Base-by-base conservation (phyloP, 768 basidiomycete species). In the Amanita thiersii region DNA sequence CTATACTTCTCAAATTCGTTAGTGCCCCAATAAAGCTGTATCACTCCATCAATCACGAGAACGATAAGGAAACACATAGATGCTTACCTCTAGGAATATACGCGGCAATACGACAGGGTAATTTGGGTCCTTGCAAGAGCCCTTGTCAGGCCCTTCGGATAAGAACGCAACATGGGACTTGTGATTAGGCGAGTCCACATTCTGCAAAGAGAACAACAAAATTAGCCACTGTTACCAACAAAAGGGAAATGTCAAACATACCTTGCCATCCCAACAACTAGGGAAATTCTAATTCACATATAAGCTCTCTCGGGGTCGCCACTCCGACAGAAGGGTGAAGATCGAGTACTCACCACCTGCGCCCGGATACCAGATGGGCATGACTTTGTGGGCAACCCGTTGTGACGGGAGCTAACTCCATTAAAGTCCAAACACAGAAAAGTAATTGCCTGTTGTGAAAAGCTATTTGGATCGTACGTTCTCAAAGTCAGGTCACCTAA, bases 241-340 rank as follows among this genome's bases (percentile, higher is more conserved):
- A 12, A 18, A 4, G 21, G 20, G 39, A 26, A 24, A 30, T 42
- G 20, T 17, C 36, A 24, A 32, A 38, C 48, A 25, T 39, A 71
- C 70, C 66, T 68, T 66, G 46, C 73, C 73, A 50, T 76, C 69
- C 73, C 73, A 76, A 53, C 73, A 76, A 44, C 68, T 73, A 5
- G 66, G 69, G 58, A 73, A 71, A 49, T 72, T 73, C 69, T 74
- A 39, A 35, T 39, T 29, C n/a, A 33, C 8, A 15, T 23, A 37
- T 32, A 31, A 7, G 26, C 25, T 11, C 21, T 14, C 32, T 28
- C 12, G 19, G n/a, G 10, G 34, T 35, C 35, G 24, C 4, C 20
- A 36, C 19, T 15, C 8, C 33, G 15, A 37, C 12, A 11, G 4
- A 12, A 6, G 9, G 32, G 15, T 23, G 19, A 30, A 34, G 20